Conservation (phyloP, 73 alveolate genomes). For the Blepharisma stoltei region DNA sequence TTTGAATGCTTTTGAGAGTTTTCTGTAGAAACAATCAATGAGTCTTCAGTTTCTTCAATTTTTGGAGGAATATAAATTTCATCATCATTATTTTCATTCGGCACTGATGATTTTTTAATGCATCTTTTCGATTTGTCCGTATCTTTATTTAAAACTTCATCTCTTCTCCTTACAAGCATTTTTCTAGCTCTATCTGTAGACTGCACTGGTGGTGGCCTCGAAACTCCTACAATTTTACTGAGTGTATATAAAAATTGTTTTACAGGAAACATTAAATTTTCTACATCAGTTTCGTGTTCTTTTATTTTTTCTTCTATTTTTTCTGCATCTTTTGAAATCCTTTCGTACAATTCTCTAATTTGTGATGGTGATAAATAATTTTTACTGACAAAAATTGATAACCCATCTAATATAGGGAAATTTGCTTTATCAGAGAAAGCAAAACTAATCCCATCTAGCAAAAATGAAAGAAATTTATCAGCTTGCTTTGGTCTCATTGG, state of each 20-base stretch:
- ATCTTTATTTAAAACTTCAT: not conserved
- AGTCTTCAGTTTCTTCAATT: too few species aligned
- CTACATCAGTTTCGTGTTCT: not conserved
- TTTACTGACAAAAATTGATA: not conserved
- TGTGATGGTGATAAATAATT: not conserved
- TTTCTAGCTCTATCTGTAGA: constrained; percentile 15
- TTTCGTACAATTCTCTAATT: constrained; percentile 14
- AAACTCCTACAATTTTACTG: constrained; percentile 5
- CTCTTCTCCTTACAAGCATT: not conserved
- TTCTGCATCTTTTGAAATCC: constrained; percentile 26
- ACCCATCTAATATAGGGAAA: constrained; percentile 7
- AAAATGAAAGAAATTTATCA: constrained; percentile 2
- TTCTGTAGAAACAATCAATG: too few species aligned
- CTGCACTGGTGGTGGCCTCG: constrained; percentile 11
- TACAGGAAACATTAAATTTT: not conserved
- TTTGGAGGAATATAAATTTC: too few species aligned
- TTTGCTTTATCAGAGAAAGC: constrained; percentile 25
- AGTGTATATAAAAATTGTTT: constrained; percentile 14
- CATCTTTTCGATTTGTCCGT: not conserved
- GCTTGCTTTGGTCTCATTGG: constrained; percentile 28
- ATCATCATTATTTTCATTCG: too few species aligned
- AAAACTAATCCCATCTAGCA: constrained; percentile 19
- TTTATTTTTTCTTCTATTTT: constrained; percentile 20
- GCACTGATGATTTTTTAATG: too few species aligned
- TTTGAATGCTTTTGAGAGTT: too few species aligned